Conservation (phyloP, 257 asterid genomes). For the Ballota nigra region DNA sequence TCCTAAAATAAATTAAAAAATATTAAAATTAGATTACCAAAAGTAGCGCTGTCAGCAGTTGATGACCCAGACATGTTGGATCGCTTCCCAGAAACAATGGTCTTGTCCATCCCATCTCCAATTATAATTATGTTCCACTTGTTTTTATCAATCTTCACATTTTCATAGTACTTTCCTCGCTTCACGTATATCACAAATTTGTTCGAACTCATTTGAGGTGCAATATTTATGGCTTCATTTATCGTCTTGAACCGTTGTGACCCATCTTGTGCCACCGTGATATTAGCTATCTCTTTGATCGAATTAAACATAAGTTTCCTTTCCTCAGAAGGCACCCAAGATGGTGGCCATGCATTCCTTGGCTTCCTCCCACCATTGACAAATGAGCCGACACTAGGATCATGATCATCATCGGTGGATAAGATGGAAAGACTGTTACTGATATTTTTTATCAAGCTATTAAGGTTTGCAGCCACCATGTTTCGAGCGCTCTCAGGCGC, state of each 20-base stretch:
- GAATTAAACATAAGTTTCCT: too few relatives aligned
- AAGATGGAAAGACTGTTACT: slow-evolving; percentile 18
- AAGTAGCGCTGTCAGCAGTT: slow-evolving; percentile 21
- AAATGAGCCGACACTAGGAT: neutral
- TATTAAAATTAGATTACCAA: slow-evolving; percentile 15
- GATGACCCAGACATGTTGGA: neutral
- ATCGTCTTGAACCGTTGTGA: slow-evolving; percentile 23
- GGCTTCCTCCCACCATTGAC: neutral
- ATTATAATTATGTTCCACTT: slow-evolving; percentile 31
- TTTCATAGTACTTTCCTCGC: slow-evolving; percentile 26
- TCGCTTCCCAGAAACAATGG: slow-evolving; percentile 20
- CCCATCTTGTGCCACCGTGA: slow-evolving; percentile 29
- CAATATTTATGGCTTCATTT: slow-evolving; percentile 22
- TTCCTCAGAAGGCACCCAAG: too few relatives aligned
- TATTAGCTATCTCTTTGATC: too few relatives aligned
- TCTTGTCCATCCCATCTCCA: slow-evolving; percentile 31
- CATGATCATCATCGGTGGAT: neutral
- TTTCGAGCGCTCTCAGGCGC: neutral
- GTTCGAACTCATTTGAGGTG: neutral
- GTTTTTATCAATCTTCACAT: neutral
- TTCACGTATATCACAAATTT: slow-evolving; percentile 28
- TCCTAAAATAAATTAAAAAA: neutral
- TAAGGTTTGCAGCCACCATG: neutral
- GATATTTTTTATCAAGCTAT: neutral
- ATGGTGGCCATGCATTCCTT: slow-evolving; percentile 7